Percentiles rank a stretch among this genome's conserved stretches.
phyloP scores from a whole-genome alignment of 495 filamentous ascomycete genomes.

The Xylaria acuta region DNA sequence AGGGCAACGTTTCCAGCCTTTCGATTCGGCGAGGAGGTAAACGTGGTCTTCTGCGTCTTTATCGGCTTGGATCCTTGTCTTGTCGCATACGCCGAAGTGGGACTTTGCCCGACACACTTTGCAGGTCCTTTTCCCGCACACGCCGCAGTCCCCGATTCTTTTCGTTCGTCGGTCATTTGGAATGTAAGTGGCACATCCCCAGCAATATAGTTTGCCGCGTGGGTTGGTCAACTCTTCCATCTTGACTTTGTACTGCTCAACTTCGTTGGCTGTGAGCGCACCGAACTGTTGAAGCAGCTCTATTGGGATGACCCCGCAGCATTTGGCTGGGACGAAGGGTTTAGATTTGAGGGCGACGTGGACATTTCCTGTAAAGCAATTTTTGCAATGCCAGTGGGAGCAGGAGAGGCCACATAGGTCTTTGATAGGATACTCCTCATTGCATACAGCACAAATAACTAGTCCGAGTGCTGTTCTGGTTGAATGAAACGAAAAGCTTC shows the following conservation, averaged over 20 bases:
- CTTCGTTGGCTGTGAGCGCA: background rate
- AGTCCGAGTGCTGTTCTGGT: background rate
- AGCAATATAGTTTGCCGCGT: slow-evolving; percentile 12
- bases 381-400: slow-evolving; percentile 6
- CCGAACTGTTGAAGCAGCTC: background rate
- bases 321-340: slow-evolving; percentile 27
- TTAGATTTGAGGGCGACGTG: background rate
- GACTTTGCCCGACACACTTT: slow-evolving; percentile 16
- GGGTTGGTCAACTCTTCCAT: slow-evolving; percentile 21
- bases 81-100: slow-evolving; percentile 6
- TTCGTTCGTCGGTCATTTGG: background rate
- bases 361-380: background rate
- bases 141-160: slow-evolving; percentile 7
- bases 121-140: slow-evolving; percentile 24
- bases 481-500: background rate
- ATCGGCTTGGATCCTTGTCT: background rate
- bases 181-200: slow-evolving; percentile 12
- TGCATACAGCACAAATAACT: background rate
- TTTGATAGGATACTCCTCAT: background rate
- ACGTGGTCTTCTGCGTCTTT: background rate
- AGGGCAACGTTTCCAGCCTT: slow-evolving; percentile 28
- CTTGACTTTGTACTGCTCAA: background rate
- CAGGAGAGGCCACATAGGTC: background rate
- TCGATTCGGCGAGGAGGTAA: background rate
- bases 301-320: slow-evolving; percentile 4